Percentiles rank a stretch among this genome's conserved stretches.
phyloP scores from a whole-genome alignment of 495 filamentous ascomycete genomes.

The Penicillium arizonense region DNA sequence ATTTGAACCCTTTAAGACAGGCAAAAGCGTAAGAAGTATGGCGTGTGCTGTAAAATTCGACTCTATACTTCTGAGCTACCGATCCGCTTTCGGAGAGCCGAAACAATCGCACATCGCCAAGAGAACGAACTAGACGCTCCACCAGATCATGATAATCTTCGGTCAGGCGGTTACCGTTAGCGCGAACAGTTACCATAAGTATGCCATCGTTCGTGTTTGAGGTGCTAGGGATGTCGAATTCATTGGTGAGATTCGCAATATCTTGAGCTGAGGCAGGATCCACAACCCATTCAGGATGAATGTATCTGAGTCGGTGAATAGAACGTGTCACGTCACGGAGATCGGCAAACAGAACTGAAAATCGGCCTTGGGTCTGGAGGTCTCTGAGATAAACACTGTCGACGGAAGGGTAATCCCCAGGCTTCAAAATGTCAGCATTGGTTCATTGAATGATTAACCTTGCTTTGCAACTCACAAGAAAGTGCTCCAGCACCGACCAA shows the following conservation, averaged over 20 bases:
- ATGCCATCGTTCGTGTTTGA: too few relatives aligned
- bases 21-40: background rate
- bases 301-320: background rate
- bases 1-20: background rate
- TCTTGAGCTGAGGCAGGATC: background rate
- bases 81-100: background rate
- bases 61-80: background rate
- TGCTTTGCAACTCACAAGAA: background rate
- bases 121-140: background rate
- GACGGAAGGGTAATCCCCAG: background rate
- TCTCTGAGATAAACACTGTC: background rate
- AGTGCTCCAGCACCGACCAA: background rate
- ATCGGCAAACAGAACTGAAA: background rate
- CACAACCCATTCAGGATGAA: background rate
- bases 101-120: background rate
- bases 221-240: too few relatives aligned
- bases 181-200: too few relatives aligned
- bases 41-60: background rate
- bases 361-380: background rate
- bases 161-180: too few relatives aligned
- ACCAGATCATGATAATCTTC: background rate
- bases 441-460: background rate
- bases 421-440: background rate
- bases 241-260: background rate
- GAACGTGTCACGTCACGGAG: background rate